Evolutionary conservation across 495 filamentous ascomycete genomes (phyloP), one percentile per base, ranked within the genome.

Genomic region (Cercophora scortea): DNA sequence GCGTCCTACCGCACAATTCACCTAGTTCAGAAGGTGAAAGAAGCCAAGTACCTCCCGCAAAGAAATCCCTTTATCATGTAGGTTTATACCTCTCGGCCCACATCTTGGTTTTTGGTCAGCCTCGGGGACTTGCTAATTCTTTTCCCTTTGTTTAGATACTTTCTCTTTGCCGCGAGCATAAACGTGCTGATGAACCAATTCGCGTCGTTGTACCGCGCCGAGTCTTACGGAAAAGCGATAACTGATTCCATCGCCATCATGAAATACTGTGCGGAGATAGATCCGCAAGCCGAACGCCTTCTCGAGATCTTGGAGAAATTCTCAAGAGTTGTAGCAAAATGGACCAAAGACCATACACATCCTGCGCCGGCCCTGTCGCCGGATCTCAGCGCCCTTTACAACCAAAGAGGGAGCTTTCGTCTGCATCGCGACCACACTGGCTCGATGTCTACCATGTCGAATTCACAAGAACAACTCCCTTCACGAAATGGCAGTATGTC

Each of bases 161-260:
- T 84, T 42, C 79, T 87, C 47, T 89, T 90, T 62, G 79, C 85
- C 35, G 84, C 84, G 3, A 83, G 84, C 3, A 71, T 89, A 4
- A 76, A 88, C 9, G 71, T 89, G 3, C 73, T 85, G 32, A 78
- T 84, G 48, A 86, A 86, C 49, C 83, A 86, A 58, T 88, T 88
- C 56, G 79, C 83, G 4, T 75, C 73, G 19, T 75, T 87, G 19
- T 85, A 82, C 59, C 73, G 72, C 48, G 76, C 81, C 16, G 67
- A 79, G 6, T 73, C 76, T 1, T 75, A 83, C 6, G 73, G 75
- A 39, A 65, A 69, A 36, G 79, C 77, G 15, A 76, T 87, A 55
- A 62, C 62, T 17, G 83, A 84, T 51, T 75, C 81, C 13, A 75
- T 87, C 44, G 68, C 61, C 4, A 83, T 87, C 45, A 75, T 88